Evolutionary conservation across 495 filamentous ascomycete species (phyloP), one percentile per base, ranked within the genome.

Genomic region (Apiosordaria backusii): DNA sequence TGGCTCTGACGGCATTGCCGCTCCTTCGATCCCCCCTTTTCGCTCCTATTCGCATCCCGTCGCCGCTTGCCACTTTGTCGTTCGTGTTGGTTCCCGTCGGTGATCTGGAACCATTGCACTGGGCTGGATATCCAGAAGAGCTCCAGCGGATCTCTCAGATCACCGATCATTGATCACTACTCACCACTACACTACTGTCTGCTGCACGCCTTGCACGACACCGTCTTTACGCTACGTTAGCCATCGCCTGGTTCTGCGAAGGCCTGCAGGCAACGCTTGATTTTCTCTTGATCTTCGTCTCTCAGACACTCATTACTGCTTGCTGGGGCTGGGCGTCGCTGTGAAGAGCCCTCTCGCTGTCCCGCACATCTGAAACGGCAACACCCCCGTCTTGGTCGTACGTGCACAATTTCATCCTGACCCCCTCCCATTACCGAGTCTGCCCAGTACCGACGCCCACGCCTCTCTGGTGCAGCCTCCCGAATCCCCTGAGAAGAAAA

Each of bases 261-360:
- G 63, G 61, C 26, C 67, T 71, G 67, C 70, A 71, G 63, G 53
- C 74, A 71, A 18, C 59, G 26, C 74, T 64, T 79, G 76, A 79
- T 79, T 73, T 72, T 72, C 75, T 77, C 75, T 72, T 76, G 78
- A 76, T 80, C 77, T 66, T 65, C 76, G 29, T 58, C 62, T 70
- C 72, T 74, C 67, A 74, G 75, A 75, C 74, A 68, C 66, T n/a
- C 67, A 60, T 60, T 65, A 61, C 59, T 65, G 61, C 60, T 25
- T 63, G 63, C 26, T 27, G 45, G 35, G 22, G 58, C 63, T 67
- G 53, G 54, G 67, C 65, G 24, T 61, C 35, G 25, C 60, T 58
- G 58, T 35, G 26, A 70, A 62, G 62, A 61, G 23, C 53, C 57
- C 62, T 65, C 69, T 55, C 54, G 69, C 35, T 45, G 9, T 72